Base-by-base conservation (phyloP, 2,329 filamentous ascomycete species). In the Colletotrichum higginsianum region DNA sequence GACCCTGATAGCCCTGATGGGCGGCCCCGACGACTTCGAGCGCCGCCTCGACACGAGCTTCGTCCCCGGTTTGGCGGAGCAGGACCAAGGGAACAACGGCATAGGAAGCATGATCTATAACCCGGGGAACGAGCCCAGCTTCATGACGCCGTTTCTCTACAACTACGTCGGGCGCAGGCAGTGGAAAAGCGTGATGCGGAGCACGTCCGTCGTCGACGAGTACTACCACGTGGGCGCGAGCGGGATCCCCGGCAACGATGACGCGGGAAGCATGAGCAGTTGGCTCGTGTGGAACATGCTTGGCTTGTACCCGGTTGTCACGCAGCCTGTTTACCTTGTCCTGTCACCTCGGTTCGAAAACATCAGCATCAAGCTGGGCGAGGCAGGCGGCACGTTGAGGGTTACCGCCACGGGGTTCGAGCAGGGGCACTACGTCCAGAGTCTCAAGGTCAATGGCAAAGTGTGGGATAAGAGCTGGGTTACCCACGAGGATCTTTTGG, bases 181-280 rank as follows among this genome's bases (percentile, higher is more conserved):
- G 63, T 84, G 86, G 74, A 84, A 86, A 61, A 86, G 84, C 1
- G 87, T 89, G 4, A 79, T 83, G 67, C 82, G 83, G 35, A 86
- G 86, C 12, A 83, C 86, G 47, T 76, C 80, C 30, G 82, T 90
- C 40, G 84, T 86, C 15, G 84, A 86, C 58, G 75, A 80, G 21
- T 87, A 83, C 75, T 89, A 88, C 78, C 82, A 83, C 73, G 79
- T 82, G 7, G 85, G 84, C 0, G 77, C 79, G 2, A 78, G 76
- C 11, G 89, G 88, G 0, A 82, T 90, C 4, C 88, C 88, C 0
- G 89, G 89, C 0, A 90, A 90, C 74, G 86, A 85, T 49, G 89
- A 91, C 75, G 87, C 87, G 0, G 89, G 89, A 3, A 85, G 88
- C 0, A 88, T 91, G 86, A 87, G 89, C 74, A 86, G 84, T n/a